phyloP scores from a whole-genome alignment of 176 grass and related monocot species.

The Oryza nivara region DNA sequence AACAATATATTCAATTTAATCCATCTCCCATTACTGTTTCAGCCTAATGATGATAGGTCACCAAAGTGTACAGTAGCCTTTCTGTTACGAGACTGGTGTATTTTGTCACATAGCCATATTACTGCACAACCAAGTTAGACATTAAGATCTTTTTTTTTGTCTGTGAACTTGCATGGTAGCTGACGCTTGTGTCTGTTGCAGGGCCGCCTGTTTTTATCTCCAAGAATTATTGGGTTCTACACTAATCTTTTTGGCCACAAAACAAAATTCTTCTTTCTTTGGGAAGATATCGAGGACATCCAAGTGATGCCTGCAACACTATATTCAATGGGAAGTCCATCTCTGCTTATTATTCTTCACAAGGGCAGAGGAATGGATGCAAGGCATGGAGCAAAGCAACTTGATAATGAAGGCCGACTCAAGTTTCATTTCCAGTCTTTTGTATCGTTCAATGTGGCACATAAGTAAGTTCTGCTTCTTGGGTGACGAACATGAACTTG shows the following conservation, averaged over 20 bases:
- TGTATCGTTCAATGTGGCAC: conserved; percentile 76
- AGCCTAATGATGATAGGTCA: not conserved
- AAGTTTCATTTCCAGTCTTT: conserved; percentile 97
- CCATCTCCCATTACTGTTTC: conserved; percentile 6
- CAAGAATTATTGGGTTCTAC: conserved; percentile 96
- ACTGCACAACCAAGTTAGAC: conserved; percentile 10
- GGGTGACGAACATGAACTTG: conserved; percentile 1
- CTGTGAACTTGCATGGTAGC: not conserved
- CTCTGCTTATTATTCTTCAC: conserved; percentile 71
- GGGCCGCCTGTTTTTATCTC: conserved; percentile 94
- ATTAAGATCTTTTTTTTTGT: not conserved
- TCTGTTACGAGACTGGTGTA: not conserved
- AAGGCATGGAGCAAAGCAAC: conserved; percentile 77
- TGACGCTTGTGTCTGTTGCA: conserved; percentile 43
- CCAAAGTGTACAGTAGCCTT: not conserved
- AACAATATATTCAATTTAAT: not conserved
- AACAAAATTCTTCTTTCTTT: conserved; percentile 99
- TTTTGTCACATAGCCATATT: conserved; percentile 15
- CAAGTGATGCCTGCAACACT: conserved; percentile 67
- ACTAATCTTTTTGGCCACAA: conserved; percentile 92
- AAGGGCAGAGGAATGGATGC: conserved; percentile 88
- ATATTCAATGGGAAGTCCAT: conserved; percentile 84
- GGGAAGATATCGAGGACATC: conserved; percentile 98
- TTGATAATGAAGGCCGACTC: conserved; percentile 79
- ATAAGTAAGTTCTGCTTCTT: conserved; percentile 66